These are phyloP conservation scores for Naganishia randhawae DNA, from an alignment of 768 basidiomycete genomes.

Conservation along the genomic window DNA sequence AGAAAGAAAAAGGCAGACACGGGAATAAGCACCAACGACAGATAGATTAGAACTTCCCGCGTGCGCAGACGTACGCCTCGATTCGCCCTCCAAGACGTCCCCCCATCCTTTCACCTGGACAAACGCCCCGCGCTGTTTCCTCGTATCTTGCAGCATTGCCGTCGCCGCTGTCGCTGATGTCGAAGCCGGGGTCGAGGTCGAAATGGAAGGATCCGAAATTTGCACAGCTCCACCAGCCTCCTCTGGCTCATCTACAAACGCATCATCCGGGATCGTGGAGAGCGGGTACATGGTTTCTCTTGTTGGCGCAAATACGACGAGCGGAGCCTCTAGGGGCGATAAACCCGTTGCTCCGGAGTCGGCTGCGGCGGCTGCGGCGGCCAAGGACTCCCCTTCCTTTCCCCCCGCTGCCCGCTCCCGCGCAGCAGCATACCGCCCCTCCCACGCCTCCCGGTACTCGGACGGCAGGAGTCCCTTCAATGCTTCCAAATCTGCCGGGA, in stretches of 20 bases:
- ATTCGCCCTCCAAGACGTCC: constrained; percentile 86
- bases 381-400: not conserved
- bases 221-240: not conserved
- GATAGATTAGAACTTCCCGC: no score
- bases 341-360: not conserved
- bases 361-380: not conserved
- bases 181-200: no score
- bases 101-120: constrained; percentile 86
- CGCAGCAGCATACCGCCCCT: not conserved
- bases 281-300: constrained; percentile 87
- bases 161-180: no score
- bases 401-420: not conserved
- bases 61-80: constrained; percentile 61
- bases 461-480: constrained; percentile 51
- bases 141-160: constrained; percentile 73
- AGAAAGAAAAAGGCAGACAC: not conserved
- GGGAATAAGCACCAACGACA: no score
- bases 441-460: constrained; percentile 1
- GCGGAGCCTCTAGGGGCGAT: constrained; percentile 31
- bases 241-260: constrained; percentile 9
- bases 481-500: constrained; percentile 67
- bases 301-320: constrained; percentile 68
- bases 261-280: constrained; percentile 11
- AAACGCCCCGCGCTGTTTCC: constrained; percentile 77
- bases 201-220: no score